A percentile compares a stretch with the other conserved stretches of the same genome.
phyloP scores from a whole-genome alignment of 768 basidiomycete genomes.

The Xerocomellus chrysenteron region DNA sequence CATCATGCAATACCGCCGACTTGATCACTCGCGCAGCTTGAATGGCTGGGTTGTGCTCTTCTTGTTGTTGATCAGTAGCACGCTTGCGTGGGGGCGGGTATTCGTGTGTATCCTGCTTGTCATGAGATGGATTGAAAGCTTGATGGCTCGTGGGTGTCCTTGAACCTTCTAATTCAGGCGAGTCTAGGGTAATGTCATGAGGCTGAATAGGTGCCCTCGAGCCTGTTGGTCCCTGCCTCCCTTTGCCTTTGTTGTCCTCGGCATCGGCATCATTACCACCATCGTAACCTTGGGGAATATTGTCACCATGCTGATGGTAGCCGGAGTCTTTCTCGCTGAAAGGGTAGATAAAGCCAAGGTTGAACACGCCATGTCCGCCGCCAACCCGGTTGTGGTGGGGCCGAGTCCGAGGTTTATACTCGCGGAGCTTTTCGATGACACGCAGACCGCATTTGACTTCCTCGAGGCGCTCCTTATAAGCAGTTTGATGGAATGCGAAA shows the following conservation, averaged over 20 bases:
- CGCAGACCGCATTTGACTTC: slow-evolving; percentile 51
- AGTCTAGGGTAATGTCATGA: slow-evolving; percentile 7
- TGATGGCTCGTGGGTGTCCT: slow-evolving; percentile 9
- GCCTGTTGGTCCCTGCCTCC: slow-evolving; percentile 22
- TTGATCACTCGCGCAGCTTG: slow-evolving; percentile 66
- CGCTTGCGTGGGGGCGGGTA: slow-evolving; percentile 39
- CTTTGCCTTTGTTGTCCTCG: slow-evolving; percentile 32
- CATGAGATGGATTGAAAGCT: slow-evolving; percentile 1
- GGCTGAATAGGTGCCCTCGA: background rate
- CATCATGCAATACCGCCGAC: slow-evolving; percentile 73
- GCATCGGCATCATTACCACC: slow-evolving; percentile 33
- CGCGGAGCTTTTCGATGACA: slow-evolving; percentile 65
- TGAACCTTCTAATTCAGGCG: slow-evolving; percentile 9
- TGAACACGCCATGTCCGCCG: slow-evolving; percentile 45
- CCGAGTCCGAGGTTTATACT: slow-evolving; percentile 52
- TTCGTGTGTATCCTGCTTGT: slow-evolving; percentile 27
- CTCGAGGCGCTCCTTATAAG: slow-evolving; percentile 69
- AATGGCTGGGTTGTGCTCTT: slow-evolving; percentile 41
- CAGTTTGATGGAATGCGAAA: slow-evolving; percentile 74
- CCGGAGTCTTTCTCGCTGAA: slow-evolving; percentile 46
- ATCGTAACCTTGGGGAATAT: slow-evolving; percentile 22
- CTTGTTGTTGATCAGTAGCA: slow-evolving; percentile 27
- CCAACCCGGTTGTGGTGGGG: slow-evolving; percentile 33
- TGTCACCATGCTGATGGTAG: slow-evolving; percentile 30
- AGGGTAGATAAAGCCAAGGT: slow-evolving; percentile 30